Base-by-base conservation (phyloP, 345 rosid genomes). In the Linum trigynum region DNA sequence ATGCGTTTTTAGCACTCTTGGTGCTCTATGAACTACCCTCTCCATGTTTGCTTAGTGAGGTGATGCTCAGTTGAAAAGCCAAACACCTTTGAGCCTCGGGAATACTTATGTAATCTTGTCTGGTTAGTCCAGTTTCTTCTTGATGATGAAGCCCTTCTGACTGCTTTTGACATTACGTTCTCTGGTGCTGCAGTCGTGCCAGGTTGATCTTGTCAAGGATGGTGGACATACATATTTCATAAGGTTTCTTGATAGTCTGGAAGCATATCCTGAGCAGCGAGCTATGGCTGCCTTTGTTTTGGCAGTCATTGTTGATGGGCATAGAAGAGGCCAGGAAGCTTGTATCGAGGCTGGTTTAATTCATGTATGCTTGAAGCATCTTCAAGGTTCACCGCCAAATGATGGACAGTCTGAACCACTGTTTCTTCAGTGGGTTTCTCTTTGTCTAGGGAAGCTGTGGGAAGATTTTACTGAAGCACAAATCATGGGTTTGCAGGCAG, bases 281-380 rank as follows among this genome's bases (percentile, higher is more conserved):
- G 99, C 99, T 62, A 95, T 95, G 99, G 98, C 99, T 76, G 97
- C 98, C 67, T 95, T 95, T 89, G 99, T 91, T 73, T 82, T 95
- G 84, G 96, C 99, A 68, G 99, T 91, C 74, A 89, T 95, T 82
- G 90, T 91, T 74, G 99, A 95, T 75, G 96, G 99, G 39, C 97
- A 95, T 69, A 80, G 91, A 69, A 81, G 85, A 78, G 99, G 99
- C 74, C 97, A 89, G 79, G 96, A 89, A 82, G 99, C 94, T 50
- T 95, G 99, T 77, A 74, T 87, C 64, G 91, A 86, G 79, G 87
- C 94, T 62, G 84, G 77, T 71, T 76, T 95, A 70, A 77, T 95
- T 76, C 78, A 79, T 76, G 87, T 95, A 62, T 91, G 99, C 85
- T 80, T 91, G 85, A 86, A 76, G 79, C 91, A 83, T 76, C 94